These are phyloP conservation scores for Cucumis cinereus DNA, from an alignment of 306 rosid species.

Conservation along the genomic window DNA sequence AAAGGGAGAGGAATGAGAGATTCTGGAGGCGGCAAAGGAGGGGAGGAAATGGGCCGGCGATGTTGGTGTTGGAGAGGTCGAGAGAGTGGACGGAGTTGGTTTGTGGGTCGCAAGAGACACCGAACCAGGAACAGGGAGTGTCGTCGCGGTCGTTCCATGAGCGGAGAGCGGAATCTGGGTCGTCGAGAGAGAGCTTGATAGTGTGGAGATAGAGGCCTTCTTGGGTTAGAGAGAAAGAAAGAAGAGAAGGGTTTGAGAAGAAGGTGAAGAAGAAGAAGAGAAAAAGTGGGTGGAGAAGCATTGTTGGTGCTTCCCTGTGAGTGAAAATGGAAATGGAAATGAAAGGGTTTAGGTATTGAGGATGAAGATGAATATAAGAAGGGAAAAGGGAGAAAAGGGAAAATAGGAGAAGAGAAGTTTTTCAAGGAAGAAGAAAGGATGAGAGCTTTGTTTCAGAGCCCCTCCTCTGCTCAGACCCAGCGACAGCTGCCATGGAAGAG, in stretches of 20 bases:
- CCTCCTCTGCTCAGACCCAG: not conserved
- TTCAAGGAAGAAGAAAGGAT: not conserved
- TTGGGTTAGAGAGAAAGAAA: not conserved
- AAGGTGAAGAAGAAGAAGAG: not conserved
- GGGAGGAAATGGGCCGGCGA: constrained; percentile 52
- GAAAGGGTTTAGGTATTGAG: not conserved
- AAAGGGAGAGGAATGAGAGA: constrained; percentile 33
- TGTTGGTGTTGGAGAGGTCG: constrained; percentile 72
- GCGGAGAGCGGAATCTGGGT: constrained; percentile 1
- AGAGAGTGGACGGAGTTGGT: constrained; percentile 46
- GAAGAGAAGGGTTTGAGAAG: not conserved
- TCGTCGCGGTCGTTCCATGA: constrained; percentile 9
- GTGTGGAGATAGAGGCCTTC: constrained; percentile 9
- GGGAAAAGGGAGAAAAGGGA: not conserved
- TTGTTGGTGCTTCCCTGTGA: not conserved
- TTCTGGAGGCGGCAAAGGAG: constrained; percentile 26
- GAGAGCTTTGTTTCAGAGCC: not conserved
- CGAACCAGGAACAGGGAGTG: constrained; percentile 23
- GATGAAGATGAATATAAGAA: not conserved
- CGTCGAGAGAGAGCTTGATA: constrained; percentile 7
- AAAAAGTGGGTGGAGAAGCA: not conserved
- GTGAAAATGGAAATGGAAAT: not conserved
- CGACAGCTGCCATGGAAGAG: not conserved
- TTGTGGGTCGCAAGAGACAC: constrained; percentile 51
- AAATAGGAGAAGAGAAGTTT: not conserved